Percentiles rank a stretch among this genome's conserved stretches.
These are phyloP conservation scores for Inosperma sp. DNA, from an alignment of 768 basidiomycete genomes.

Conservation along the genomic window DNA sequence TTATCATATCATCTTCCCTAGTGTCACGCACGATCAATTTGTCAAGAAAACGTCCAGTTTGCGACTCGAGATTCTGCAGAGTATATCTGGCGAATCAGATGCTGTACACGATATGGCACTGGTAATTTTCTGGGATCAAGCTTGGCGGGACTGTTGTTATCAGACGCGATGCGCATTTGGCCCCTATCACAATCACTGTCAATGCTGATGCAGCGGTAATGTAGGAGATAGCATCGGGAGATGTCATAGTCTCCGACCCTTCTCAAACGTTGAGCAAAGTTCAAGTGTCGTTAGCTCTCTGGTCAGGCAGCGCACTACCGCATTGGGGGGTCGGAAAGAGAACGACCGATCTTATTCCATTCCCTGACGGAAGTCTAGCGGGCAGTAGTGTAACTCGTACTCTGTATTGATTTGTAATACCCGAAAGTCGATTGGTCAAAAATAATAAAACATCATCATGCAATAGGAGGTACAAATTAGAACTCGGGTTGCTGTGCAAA, in stretches of 20 bases:
- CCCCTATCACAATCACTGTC: neutral
- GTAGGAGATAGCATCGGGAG: constrained; percentile 22
- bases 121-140: too few species aligned
- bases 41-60: too few species aligned
- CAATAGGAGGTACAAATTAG: constrained; percentile 35
- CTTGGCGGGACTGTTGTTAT: neutral
- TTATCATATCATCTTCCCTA: too few species aligned
- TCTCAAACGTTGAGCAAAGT: constrained; percentile 45
- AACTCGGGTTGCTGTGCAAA: constrained; percentile 50
- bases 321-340: constrained; percentile 21
- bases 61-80: too few species aligned
- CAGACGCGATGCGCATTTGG: neutral
- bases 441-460: constrained; percentile 14
- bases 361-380: constrained; percentile 44
- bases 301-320: constrained; percentile 21
- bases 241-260: constrained; percentile 59
- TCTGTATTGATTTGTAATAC: neutral
- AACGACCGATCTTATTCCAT: constrained; percentile 33
- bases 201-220: neutral
- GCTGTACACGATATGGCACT: too few species aligned
- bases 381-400: constrained; percentile 43
- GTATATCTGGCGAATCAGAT: too few species aligned
- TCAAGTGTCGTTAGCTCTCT: constrained; percentile 33
- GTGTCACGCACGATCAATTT: too few species aligned
- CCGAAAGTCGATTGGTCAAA: constrained; percentile 4